Base-by-base conservation (phyloP, 257 asterid species). In the Primulina eburnea region DNA sequence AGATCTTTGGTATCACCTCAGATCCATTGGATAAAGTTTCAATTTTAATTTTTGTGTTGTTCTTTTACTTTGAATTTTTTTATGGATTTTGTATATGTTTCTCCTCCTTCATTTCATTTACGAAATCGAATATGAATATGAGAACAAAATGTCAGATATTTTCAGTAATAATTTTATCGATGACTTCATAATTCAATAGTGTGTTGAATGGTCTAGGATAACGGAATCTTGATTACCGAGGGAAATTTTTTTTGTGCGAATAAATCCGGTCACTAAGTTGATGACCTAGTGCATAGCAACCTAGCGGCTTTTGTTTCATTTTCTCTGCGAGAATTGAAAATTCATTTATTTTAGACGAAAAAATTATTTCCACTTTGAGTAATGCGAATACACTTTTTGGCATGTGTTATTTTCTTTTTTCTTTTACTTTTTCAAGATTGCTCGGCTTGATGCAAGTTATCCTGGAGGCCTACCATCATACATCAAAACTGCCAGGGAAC, bases 391-490 rank as follows among this genome's bases (percentile, higher is more conserved):
- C 61, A 47, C 14, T 4, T 59, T 29, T 62, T 53, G 20, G 20
- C 56, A 50, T 62, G 21, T 21, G 40, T 12, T 40, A 52, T 65
- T 59, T 50, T 16, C 4, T 1, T 4, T 14, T 47, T 14, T 14
- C n/a, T 47, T 47, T 14, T 47, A 1, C 55, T 50, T 4, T 50
- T 81, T 38, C 60, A 84, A 94, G 99, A 75, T 91, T 60, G 87
- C 87, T 71, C 88, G 79, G 64, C 99, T 94, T 43, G 73, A 94
- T 83, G 81, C 89, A 71, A 94, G 93, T 81, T 94, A 91, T 69
- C 97, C 96, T 58, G 96, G 99, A 50, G 99, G 97, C 8, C 75
- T 94, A 75, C 76, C 73, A 71, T 82, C 95, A 37, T 94, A 94
- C 73, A 81, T 94, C 78, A 87, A 78, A 78, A 91, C 90, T 71